These are phyloP conservation scores for Fusarium albosuccineum DNA, from an alignment of 2,329 filamentous ascomycete genomes.

Conservation along the genomic window DNA sequence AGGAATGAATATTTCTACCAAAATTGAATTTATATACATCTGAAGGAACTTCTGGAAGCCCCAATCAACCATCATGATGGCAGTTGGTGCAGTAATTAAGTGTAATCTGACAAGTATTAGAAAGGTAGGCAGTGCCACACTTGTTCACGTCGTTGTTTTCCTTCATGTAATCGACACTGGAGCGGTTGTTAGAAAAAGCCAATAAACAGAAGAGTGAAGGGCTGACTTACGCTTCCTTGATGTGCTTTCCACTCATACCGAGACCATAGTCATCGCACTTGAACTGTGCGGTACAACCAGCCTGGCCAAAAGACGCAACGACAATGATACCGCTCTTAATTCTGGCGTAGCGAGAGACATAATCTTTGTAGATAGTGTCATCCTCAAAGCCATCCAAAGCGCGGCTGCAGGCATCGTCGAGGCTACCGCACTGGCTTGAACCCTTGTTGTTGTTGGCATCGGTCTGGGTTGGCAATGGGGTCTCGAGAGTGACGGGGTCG, in stretches of 20 bases:
- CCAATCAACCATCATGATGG: not conserved
- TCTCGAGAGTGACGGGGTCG: slow-evolving; percentile 4
- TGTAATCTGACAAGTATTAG: slow-evolving; percentile 12
- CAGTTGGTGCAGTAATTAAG: slow-evolving; percentile 25
- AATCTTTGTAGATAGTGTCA: slow-evolving; percentile 5
- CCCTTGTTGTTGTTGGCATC: slow-evolving; percentile 7
- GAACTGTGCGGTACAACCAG: slow-evolving; percentile 14
- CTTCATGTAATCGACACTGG: slow-evolving; percentile 13
- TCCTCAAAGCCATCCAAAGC: slow-evolving; percentile 7
- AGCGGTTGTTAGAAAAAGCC: not conserved
- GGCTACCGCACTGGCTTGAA: slow-evolving; percentile 20
- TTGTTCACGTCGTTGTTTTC: slow-evolving; percentile 10
- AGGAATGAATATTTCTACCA: no score
- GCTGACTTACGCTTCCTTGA: slow-evolving; percentile 18
- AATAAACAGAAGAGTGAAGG: not conserved
- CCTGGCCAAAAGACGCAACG: slow-evolving; percentile 7
- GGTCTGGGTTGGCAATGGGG: slow-evolving; percentile 5
- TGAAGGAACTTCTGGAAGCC: no score
- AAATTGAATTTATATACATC: no score
- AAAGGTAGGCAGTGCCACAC: slow-evolving; percentile 19
- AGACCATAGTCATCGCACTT: slow-evolving; percentile 10
- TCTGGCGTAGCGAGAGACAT: slow-evolving; percentile 1
- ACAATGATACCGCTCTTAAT: slow-evolving; percentile 5
- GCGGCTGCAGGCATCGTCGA: slow-evolving; percentile 17
- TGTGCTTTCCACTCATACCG: slow-evolving; percentile 14